Conservation (phyloP, 2,329 filamentous ascomycete genomes). For the Dendrostoma leiphaemia region DNA sequence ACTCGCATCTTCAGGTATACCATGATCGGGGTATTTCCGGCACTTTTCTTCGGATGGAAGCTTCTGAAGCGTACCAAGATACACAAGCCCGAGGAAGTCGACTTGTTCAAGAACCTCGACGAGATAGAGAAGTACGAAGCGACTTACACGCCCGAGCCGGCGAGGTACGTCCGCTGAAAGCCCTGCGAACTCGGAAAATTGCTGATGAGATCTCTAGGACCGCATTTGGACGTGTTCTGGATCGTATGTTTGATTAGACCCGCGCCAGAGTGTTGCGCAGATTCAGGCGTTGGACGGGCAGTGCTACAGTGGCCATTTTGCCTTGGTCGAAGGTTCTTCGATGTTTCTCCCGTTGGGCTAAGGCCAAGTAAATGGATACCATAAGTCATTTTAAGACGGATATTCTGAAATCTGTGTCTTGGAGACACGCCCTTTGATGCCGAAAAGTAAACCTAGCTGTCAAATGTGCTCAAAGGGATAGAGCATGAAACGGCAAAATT, state of each 20-base stretch:
- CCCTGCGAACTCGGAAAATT: background rate
- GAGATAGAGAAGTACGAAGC: conserved; percentile 51
- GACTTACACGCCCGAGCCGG: conserved; percentile 23
- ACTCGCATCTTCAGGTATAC: conserved; percentile 24
- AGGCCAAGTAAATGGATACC: too few species aligned
- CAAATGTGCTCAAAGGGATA: conserved; percentile 47
- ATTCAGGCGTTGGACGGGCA: too few species aligned
- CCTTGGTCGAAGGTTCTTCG: too few species aligned
- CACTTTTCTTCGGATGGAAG: conserved; percentile 67
- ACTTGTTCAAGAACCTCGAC: conserved; percentile 60
- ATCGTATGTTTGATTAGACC: too few species aligned
- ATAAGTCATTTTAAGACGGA: too few species aligned
- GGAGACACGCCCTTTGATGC: too few species aligned
- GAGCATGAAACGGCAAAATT: conserved; percentile 50
- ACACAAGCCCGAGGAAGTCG: conserved; percentile 54
- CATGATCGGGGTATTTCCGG: conserved; percentile 28
- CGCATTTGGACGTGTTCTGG: conserved; percentile 21
- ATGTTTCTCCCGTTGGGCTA: too few species aligned
- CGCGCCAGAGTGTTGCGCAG: too few species aligned
- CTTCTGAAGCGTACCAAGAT: conserved; percentile 58
- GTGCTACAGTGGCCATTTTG: too few species aligned
- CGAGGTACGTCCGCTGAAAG: background rate
- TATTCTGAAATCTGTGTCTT: too few species aligned
- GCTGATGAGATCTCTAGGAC: conserved; percentile 18
- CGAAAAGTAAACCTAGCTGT: conserved; percentile 14